Conservation (phyloP, 208 protist genomes). For the Angomonas desouzai region DNA sequence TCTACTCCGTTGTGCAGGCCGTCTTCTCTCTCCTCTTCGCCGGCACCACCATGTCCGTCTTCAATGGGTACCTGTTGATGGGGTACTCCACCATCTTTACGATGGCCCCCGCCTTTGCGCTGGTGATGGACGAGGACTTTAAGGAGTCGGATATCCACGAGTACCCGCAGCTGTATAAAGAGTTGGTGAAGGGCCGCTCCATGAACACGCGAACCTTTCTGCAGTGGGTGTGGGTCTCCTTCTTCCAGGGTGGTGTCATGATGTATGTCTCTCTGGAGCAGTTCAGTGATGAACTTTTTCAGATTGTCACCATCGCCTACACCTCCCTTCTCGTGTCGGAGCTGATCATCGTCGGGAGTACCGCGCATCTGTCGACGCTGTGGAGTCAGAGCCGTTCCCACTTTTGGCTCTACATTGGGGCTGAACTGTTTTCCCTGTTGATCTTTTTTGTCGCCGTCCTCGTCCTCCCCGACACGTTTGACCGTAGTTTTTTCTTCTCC, state of each 20-base stretch:
- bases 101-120: slow-evolving; percentile 96
- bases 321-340: slow-evolving; percentile 97
- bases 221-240: slow-evolving; percentile 79
- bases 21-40: slow-evolving; percentile 98
- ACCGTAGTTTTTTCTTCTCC: slow-evolving; percentile 91
- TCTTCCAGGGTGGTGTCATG: slow-evolving; percentile 95
- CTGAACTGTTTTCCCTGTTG: slow-evolving; percentile 85
- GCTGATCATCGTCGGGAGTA: slow-evolving; percentile 93
- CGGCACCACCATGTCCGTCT: slow-evolving; percentile 96
- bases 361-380: slow-evolving; percentile 90
- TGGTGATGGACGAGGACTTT: slow-evolving; percentile 97
- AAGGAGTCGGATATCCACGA: slow-evolving; percentile 86
- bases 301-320: slow-evolving; percentile 97
- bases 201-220: slow-evolving; percentile 86
- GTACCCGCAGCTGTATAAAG: slow-evolving; percentile 97
- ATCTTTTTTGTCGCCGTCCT: slow-evolving; percentile 92
- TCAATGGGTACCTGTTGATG: slow-evolving; percentile 95
- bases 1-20: slow-evolving; percentile 97
- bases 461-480: slow-evolving; percentile 90
- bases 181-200: slow-evolving; percentile 94
- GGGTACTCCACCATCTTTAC: slow-evolving; percentile 98
- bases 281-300: slow-evolving; percentile 93
- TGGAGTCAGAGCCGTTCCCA: slow-evolving; percentile 59
- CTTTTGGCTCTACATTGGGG: slow-evolving; percentile 82
- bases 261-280: slow-evolving; percentile 94